A percentile compares a stretch with the other conserved stretches of the same genome.
These are phyloP conservation scores for Kernera saxatilis DNA, from an alignment of 345 rosid genomes.

Conservation along the genomic window DNA sequence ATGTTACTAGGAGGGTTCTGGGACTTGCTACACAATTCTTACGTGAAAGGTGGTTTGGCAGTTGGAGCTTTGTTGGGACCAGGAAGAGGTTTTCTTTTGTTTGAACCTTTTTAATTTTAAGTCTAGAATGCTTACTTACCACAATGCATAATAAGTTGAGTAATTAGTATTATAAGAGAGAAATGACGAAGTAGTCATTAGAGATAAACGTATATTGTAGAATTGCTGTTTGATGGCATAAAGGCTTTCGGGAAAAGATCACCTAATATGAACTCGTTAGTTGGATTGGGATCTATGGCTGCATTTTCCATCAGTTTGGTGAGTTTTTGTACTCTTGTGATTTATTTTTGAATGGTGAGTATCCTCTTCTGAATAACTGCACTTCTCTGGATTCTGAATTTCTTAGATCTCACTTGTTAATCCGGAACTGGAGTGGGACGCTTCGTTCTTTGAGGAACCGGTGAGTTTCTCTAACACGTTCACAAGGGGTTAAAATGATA, in stretches of 20 bases:
- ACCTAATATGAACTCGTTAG: slow-evolving; percentile 94
- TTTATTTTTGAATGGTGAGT: slow-evolving; percentile 2
- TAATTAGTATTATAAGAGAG: background rate
- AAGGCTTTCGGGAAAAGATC: slow-evolving; percentile 77
- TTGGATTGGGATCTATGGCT: slow-evolving; percentile 81
- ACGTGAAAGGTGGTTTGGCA: slow-evolving; percentile 80
- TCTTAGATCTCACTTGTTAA: slow-evolving; percentile 72
- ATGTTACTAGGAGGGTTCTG: slow-evolving; percentile 52
- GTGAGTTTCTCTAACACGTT: slow-evolving; percentile 47
- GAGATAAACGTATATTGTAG: slow-evolving; percentile 37
- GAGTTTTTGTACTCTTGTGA: slow-evolving; percentile 23
- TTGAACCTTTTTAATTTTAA: background rate
- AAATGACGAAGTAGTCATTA: too few relatives aligned
- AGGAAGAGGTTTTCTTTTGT: slow-evolving; percentile 70
- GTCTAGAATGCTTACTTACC: background rate
- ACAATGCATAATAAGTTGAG: slow-evolving; percentile 15
- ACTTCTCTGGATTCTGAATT: slow-evolving; percentile 8
- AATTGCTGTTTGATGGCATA: slow-evolving; percentile 75
- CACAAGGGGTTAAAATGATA: background rate
- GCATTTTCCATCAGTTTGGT: slow-evolving; percentile 84
- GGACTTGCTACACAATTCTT: slow-evolving; percentile 79
- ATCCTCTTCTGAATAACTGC: background rate
- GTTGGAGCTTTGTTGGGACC: slow-evolving; percentile 84
- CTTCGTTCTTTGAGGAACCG: slow-evolving; percentile 95
- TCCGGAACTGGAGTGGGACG: slow-evolving; percentile 90